Conservation (phyloP, 192 early-diverging fungal genomes). For the Geranomyces michiganensis region DNA sequence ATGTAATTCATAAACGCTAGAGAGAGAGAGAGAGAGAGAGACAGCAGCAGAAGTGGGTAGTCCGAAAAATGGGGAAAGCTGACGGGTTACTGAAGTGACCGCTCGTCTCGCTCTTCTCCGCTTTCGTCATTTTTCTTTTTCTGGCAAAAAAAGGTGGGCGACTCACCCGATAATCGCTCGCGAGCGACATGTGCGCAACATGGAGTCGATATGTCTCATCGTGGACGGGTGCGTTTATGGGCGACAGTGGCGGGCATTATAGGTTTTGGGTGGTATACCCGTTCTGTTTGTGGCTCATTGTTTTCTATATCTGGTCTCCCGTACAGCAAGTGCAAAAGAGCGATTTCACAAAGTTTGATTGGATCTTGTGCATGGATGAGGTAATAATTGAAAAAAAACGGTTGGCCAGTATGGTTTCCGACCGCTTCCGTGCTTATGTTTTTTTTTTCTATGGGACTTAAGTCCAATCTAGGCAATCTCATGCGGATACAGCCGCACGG, state of each 20-base stretch:
- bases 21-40: too few relatives aligned
- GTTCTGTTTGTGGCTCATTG: too few relatives aligned
- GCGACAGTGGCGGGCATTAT: too few relatives aligned
- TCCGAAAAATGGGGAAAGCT: neutral
- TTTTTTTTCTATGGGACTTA: neutral
- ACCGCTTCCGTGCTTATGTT: too few relatives aligned
- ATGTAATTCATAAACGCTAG: too few relatives aligned
- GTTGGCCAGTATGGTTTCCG: too few relatives aligned
- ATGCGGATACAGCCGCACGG: constrained; percentile 46
- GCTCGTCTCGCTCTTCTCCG: too few relatives aligned
- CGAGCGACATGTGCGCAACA: constrained; percentile 68
- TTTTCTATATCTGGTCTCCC: too few relatives aligned
- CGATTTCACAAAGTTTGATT: constrained; percentile 78
- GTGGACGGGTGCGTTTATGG: too few relatives aligned
- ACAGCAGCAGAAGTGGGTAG: too few relatives aligned
- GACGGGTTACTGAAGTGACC: neutral
- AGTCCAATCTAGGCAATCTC: constrained; percentile 69
- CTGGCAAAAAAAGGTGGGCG: constrained; percentile 52
- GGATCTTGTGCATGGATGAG: constrained; percentile 92
- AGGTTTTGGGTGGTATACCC: too few relatives aligned
- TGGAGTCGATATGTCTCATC: constrained; percentile 74
- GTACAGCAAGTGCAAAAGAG: constrained; percentile 59
- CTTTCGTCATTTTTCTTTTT: too few relatives aligned
- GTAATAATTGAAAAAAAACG: constrained; percentile 1
- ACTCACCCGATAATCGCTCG: constrained; percentile 72